phyloP scores from a whole-genome alignment of 257 asterid species.

The Solanum dulcamara region DNA sequence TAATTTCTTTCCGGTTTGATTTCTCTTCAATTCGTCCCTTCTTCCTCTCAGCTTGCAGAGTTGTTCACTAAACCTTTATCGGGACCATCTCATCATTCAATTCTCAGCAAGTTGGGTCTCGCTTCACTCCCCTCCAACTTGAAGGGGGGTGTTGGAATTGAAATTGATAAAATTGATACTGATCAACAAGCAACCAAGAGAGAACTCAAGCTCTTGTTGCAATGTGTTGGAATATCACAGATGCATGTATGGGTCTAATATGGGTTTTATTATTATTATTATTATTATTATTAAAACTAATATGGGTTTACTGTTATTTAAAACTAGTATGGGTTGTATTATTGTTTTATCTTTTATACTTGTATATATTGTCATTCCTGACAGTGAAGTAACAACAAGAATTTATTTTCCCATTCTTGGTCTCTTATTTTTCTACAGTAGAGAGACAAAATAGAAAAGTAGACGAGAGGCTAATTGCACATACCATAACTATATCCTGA shows the following conservation, averaged over 20 bases:
- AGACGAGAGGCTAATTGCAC: conserved; percentile 4
- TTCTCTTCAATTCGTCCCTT: background rate
- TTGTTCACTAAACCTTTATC: background rate
- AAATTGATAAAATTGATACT: no score
- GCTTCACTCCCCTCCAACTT: background rate
- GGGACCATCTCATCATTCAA: background rate
- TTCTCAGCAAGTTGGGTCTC: background rate
- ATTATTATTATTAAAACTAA: no score
- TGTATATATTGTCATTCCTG: no score
- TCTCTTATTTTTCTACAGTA: no score
- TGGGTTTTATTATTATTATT: no score
- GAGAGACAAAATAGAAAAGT: background rate
- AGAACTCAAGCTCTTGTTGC: background rate
- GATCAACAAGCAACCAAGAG: background rate
- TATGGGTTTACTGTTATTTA: no score
- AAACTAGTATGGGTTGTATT: no score
- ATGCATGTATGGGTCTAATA: no score
- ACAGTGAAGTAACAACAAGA: no score
- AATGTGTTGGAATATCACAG: no score
- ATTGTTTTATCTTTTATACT: no score
- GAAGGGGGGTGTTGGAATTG: background rate
- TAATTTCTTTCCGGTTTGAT: background rate
- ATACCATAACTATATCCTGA: conserved; percentile 92
- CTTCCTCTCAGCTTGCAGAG: background rate
- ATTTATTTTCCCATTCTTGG: no score